A percentile compares a stretch with the other conserved stretches of the same genome.
These are phyloP conservation scores for Candida railenensis DNA, from an alignment of 805 yeast genomes.

Conservation along the genomic window DNA sequence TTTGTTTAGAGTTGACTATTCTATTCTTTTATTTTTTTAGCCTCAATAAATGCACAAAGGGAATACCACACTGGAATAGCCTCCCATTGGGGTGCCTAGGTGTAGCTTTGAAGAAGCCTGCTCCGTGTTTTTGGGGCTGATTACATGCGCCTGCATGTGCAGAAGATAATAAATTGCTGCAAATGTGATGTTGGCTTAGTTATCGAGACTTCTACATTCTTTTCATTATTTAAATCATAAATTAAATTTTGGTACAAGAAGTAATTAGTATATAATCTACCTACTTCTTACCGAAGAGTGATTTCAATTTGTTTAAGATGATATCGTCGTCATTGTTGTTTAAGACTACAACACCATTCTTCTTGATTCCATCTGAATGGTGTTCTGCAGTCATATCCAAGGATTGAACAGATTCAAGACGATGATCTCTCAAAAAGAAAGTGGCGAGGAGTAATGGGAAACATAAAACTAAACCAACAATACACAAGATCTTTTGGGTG, in stretches of 20 bases:
- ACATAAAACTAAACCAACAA: constrained; percentile 37
- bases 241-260: neutral
- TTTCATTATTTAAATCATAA: no score
- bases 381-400: constrained; percentile 12
- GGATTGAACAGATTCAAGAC: constrained; percentile 21
- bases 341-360: constrained; percentile 18
- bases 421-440: constrained; percentile 49
- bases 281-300: neutral
- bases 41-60: no score
- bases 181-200: neutral
- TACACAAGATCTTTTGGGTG: constrained; percentile 53
- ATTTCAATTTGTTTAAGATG: neutral
- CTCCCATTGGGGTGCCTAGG: no score
- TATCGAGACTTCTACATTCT: neutral
- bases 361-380: constrained; percentile 8
- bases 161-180: neutral
- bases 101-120: no score
- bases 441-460: constrained; percentile 30
- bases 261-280: neutral
- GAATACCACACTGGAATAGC: no score
- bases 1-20: neutral
- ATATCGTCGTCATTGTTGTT: constrained; percentile 25
- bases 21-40: neutral
- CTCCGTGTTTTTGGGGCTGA: no score
- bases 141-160: neutral